Base-by-base conservation (phyloP, 2,329 filamentous ascomycete species). In the Paraphaeosphaeria sporulosa region DNA sequence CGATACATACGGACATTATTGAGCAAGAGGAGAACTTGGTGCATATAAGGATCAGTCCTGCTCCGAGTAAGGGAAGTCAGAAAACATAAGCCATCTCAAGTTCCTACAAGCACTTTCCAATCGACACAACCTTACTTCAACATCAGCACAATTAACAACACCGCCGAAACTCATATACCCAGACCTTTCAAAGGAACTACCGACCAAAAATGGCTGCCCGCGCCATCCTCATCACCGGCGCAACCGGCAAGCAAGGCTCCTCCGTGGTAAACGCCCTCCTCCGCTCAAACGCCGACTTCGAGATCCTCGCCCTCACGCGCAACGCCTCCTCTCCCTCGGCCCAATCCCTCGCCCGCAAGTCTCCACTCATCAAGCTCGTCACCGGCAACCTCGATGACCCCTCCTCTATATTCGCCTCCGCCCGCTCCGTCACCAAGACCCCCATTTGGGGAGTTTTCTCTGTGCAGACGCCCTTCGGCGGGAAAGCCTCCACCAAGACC, bases 281-380 rank as follows among this genome's bases (percentile, higher is more conserved):
- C 52, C 62, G 70, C 48, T 60, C 73, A 5, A 65, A 72, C 53
- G 63, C 74, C 59, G 62, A 71, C 19, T 81, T 85, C 60, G 77
- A 83, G 17, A 85, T 89, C 44, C 78, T 87, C 10, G 87, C 86
- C 9, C 77, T 88, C 25, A 88, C 86, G 2, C 82, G 87, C 58
- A 79, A 87, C 63, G 65, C 81, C 0, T 69, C 77, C 38, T 85
- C 84, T 0, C 55, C 74, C 3, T 80, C 80, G 1, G 84, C 86
- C 1, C 79, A 86, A 67, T 80, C 76, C 23, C 81, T 87, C 10
- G 66, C 74, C 5, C 57, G 76, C 9, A 77, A 81, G 62, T 83
- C 81, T 0, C 55, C 76, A 13, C 82, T 80, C 19, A 81, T 89
- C 68, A 83, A 80, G 40, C 65, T 89, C 1, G 77, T 89, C 3